A percentile compares a stretch with the other conserved stretches of the same genome.
Conservation (phyloP, 2,329 filamentous ascomycete species). For the Chrysoporthe puriensis region DNA sequence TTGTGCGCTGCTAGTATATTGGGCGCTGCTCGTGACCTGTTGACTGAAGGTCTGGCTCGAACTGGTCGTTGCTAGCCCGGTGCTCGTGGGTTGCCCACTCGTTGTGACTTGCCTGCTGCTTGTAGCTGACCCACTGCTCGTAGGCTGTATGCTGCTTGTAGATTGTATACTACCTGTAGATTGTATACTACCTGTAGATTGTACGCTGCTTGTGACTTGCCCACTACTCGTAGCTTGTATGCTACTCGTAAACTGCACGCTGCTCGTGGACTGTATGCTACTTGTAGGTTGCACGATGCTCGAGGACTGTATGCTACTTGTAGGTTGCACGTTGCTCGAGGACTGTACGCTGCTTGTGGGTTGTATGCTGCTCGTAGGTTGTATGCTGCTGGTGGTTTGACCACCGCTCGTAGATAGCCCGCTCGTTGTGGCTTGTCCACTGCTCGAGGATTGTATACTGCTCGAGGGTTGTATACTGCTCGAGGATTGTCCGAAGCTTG, state of each 20-base stretch:
- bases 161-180: too few species aligned
- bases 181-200: too few species aligned
- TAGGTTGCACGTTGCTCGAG: not conserved
- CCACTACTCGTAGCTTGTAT: not conserved
- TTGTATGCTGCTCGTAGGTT: not conserved
- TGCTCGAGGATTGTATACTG: too few species aligned
- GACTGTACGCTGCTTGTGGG: not conserved
- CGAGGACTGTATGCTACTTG: not conserved
- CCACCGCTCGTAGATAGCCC: too few species aligned
- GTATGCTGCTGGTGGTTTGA: not conserved
- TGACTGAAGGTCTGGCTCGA: not conserved
- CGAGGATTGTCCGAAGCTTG: not conserved
- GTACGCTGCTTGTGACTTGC: not conserved
- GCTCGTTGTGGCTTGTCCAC: not conserved
- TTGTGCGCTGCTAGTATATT: not conserved
- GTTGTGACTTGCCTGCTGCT: not conserved
- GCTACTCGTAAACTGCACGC: not conserved
- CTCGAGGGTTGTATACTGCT: not conserved
- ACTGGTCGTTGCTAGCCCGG: not conserved
- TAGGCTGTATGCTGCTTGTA: too few species aligned
- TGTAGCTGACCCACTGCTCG: not conserved
- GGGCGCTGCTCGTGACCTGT: not conserved
- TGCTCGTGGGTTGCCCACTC: not conserved
- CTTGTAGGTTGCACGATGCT: not conserved
- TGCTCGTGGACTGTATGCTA: not conserved